These are phyloP conservation scores for Phytophthora cryptogea DNA, from an alignment of 352 stramenopile species.

Conservation along the genomic window DNA sequence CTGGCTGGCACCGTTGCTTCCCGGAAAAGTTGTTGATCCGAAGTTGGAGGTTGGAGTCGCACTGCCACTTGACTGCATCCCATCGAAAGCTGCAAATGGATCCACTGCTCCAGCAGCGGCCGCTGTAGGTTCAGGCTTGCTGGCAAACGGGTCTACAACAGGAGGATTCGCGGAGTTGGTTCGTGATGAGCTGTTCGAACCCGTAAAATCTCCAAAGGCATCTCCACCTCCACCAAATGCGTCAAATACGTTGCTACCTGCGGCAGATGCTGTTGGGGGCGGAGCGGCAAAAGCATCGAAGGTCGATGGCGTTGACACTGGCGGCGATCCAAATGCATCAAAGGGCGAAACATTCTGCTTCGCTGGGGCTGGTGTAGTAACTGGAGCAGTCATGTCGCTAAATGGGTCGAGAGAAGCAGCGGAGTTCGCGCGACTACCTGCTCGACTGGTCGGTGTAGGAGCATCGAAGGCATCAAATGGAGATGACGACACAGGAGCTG, in stretches of 20 bases:
- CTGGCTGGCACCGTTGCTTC: conserved; percentile 15
- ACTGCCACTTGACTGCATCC: conserved; percentile 33
- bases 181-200: conserved; percentile 30
- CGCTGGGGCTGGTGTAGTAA: conserved; percentile 11
- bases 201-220: conserved; percentile 39
- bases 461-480: conserved; percentile 47
- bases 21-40: conserved; percentile 15
- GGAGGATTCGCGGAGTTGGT: conserved; percentile 36
- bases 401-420: conserved; percentile 46
- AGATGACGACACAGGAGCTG: conserved; percentile 28
- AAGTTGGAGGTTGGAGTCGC: conserved; percentile 24
- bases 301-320: conserved; percentile 16
- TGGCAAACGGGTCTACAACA: conserved; percentile 38
- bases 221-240: conserved; percentile 41
- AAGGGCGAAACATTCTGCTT: conserved; percentile 42
- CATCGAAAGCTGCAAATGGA: conserved; percentile 74
- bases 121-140: conserved; percentile 9
- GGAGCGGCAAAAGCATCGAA: conserved; percentile 47
- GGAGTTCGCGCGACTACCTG: conserved; percentile 20
- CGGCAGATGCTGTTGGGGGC: conserved; percentile 15
- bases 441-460: conserved; percentile 29
- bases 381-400: conserved; percentile 28
- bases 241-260: conserved; percentile 38
- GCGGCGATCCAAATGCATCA: conserved; percentile 39
- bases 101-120: conserved; percentile 26